Evolutionary conservation across 176 grass and related monocot genomes (phyloP).

Genomic region (Ampelocalamus luodianensis): DNA sequence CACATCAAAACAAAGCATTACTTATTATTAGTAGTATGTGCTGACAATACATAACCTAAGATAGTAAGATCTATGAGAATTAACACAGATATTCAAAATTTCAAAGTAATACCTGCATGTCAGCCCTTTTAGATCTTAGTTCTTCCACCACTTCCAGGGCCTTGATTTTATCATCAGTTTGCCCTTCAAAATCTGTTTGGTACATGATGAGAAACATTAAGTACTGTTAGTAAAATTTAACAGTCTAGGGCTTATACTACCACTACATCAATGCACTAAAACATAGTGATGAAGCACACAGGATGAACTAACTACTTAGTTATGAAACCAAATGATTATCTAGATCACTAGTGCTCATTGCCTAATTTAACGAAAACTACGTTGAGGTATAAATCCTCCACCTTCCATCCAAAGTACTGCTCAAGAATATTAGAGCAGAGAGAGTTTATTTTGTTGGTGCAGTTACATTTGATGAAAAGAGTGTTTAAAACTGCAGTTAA

Average conservation of each 20-base stretch:
- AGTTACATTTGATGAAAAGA: constrained; percentile 10
- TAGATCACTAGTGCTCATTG: neutral
- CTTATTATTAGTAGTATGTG: constrained; percentile 8
- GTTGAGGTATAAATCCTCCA: neutral
- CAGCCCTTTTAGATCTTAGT: constrained; percentile 85
- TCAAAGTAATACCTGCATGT: constrained; percentile 69
- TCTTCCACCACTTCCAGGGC: constrained; percentile 74
- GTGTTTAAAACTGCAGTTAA: neutral
- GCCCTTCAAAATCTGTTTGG: constrained; percentile 80
- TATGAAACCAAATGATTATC: constrained; percentile 1
- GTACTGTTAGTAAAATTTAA: neutral
- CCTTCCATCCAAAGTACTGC: neutral
- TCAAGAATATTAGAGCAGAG: neutral
- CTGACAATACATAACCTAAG: neutral
- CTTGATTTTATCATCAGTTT: constrained; percentile 86
- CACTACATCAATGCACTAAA: neutral
- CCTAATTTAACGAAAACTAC: neutral
- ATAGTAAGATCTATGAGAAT: neutral
- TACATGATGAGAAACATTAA: constrained; percentile 33
- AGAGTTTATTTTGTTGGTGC: neutral
- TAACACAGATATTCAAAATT: constrained; percentile 8
- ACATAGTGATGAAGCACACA: neutral
- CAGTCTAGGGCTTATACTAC: neutral
- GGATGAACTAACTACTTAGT: neutral
- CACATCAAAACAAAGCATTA: constrained; percentile 12